A percentile compares a stretch with the other conserved stretches of the same genome.
phyloP scores from a whole-genome alignment of 1,284 basidiomycete genomes.

The Sanghuangporus sanghuang region DNA sequence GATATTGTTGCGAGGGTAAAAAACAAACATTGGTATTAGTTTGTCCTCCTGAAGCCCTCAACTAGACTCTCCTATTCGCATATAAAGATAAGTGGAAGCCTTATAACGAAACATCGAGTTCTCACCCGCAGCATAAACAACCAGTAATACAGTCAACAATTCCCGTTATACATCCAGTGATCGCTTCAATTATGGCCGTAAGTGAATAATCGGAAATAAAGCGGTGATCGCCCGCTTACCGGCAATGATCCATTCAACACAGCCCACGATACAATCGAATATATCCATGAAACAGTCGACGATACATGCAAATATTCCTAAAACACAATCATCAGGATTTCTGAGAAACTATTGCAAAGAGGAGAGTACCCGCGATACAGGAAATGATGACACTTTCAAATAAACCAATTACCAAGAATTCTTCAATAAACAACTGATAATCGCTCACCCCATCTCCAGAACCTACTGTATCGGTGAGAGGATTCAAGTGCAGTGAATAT shows the following conservation, averaged over 20 bases:
- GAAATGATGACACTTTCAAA: constrained; percentile 10
- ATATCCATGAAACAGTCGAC: constrained; percentile 18
- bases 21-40: background rate
- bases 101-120: background rate
- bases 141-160: constrained; percentile 19
- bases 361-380: constrained; percentile 5
- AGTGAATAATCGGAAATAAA: background rate
- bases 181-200: constrained; percentile 5
- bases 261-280: constrained; percentile 18
- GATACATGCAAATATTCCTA: constrained; percentile 20
- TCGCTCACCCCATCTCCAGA: background rate
- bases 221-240: constrained; percentile 7
- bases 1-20: background rate
- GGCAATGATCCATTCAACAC: constrained; percentile 18
- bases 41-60: constrained; percentile 11
- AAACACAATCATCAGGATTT: background rate
- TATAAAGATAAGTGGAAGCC: background rate
- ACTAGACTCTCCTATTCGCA: constrained; percentile 10
- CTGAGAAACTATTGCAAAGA: background rate
- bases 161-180: constrained; percentile 18
- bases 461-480: background rate
- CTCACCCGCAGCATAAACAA: constrained; percentile 20
- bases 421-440: background rate
- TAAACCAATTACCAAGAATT: background rate
- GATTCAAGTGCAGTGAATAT: no score